Base-by-base conservation (phyloP, 768 basidiomycete species). In the Galerina marginata region DNA sequence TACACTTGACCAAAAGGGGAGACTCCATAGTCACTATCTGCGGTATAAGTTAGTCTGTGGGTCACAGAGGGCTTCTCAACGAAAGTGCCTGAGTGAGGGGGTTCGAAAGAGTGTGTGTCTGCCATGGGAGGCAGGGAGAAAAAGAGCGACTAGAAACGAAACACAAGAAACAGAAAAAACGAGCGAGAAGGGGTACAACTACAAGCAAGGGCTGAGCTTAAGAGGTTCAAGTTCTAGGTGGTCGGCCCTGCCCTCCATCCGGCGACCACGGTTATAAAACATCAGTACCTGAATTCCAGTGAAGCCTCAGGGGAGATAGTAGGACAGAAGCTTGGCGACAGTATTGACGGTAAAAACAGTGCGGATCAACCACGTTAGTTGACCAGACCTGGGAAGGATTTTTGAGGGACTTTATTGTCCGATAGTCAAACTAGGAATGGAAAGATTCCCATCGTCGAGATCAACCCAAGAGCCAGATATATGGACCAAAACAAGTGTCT, bases 101-200 rank as follows among this genome's bases (percentile, higher is more conserved):
- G 20, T 48, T 44, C 29, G 37, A 36, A 46, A 38, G 60, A 45
- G 48, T 46, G 37, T 54, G 60, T 54, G 56, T 60, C 53, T 46
- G 55, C 55, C 55, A 56, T 56, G 40, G 11, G 12, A 23, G 44
- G 36, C 26, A 25, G 14, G 9, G n/a, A 6, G n/a, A 47, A 56
- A 47, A 48, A 56, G 55, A 46, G 44, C 33, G 44, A 56, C 55
- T 46, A 36, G 23, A 56, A 56, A 37, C 36, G 37, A 47, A 25
- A 16, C 25, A 25, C 6, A 39, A 54, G 39, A 20, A 47, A 20
- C 20, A 2, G 26, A 25, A 47, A 14, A 20, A 47, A 47, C 16
- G 44, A 42, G 40, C n/a, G 42, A 11, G 46, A 26, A 47, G 46
- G 20, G 25, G 10, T 25, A 20, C 46, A 20, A 47, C 20, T 15